Percentiles rank a stretch among this genome's conserved stretches.
These are phyloP conservation scores for Neurospora discreta DNA, from an alignment of 495 filamentous ascomycete species.

Conservation along the genomic window DNA sequence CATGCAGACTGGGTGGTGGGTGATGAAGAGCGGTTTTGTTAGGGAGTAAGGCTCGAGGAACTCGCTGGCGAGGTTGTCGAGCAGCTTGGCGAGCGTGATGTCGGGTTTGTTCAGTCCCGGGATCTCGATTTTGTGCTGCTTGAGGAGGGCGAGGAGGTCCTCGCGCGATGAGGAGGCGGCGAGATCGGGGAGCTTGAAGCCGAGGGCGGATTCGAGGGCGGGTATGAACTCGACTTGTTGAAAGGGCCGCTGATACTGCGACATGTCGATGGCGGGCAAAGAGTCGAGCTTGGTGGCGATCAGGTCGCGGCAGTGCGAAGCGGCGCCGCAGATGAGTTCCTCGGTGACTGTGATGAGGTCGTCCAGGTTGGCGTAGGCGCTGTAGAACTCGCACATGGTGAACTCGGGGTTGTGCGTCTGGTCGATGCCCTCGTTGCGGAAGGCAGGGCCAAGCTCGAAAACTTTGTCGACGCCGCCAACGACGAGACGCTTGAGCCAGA, in stretches of 20 bases:
- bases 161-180: slow-evolving; percentile 38
- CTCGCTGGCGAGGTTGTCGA: slow-evolving; percentile 66
- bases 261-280: slow-evolving; percentile 39
- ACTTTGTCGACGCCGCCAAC: slow-evolving; percentile 88
- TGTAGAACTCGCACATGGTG: slow-evolving; percentile 94
- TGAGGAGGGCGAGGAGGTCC: slow-evolving; percentile 47
- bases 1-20: slow-evolving; percentile 81
- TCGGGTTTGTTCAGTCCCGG: slow-evolving; percentile 32
- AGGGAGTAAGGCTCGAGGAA: slow-evolving; percentile 65
- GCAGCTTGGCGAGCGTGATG: slow-evolving; percentile 63
- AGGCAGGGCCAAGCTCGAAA: slow-evolving; percentile 84
- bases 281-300: slow-evolving; percentile 36
- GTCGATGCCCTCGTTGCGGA: slow-evolving; percentile 94
- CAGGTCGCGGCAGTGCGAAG: slow-evolving; percentile 37
- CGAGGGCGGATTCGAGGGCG: slow-evolving; percentile 55
- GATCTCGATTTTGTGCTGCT: slow-evolving; percentile 33
- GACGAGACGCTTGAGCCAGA: slow-evolving; percentile 93
- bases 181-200: slow-evolving; percentile 59
- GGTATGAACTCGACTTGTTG: slow-evolving; percentile 69
- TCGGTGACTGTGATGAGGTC: slow-evolving; percentile 70
- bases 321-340: slow-evolving; percentile 48
- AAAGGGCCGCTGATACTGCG: slow-evolving; percentile 37
- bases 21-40: slow-evolving; percentile 71
- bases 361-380: slow-evolving; percentile 66
- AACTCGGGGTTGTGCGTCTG: slow-evolving; percentile 98